A percentile compares a stretch with the other conserved stretches of the same genome.
Evolutionary conservation across 2,329 filamentous ascomycete genomes (phyloP).

Genomic region (Colletotrichum sp.): DNA sequence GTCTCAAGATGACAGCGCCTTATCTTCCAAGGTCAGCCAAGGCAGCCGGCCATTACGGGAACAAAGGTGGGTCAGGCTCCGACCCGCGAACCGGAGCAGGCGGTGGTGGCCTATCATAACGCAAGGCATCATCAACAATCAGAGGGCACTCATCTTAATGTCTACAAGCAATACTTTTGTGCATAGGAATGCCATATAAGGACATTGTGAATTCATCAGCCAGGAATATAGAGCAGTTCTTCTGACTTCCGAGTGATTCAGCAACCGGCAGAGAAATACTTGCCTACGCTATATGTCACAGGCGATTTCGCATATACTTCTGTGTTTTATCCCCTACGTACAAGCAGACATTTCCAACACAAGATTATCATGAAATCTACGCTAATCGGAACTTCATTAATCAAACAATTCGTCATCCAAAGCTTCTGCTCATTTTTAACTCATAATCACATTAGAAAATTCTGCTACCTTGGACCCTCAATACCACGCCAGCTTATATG

Average conservation of each 20-base stretch:
- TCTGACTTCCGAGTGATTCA: background rate
- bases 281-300: background rate
- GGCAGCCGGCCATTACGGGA: background rate
- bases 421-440: background rate
- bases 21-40: background rate
- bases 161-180: background rate
- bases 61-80: background rate
- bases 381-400: too few species aligned
- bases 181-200: background rate
- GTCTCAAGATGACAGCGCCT: background rate
- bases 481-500: background rate
- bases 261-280: background rate
- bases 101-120: background rate
- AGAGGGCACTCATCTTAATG: background rate
- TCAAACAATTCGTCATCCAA: background rate
- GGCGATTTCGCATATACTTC: background rate
- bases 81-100: background rate
- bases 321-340: background rate
- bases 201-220: background rate
- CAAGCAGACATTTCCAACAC: background rate
- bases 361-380: too few species aligned
- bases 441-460: background rate
- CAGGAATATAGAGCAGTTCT: background rate
- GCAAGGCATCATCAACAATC: background rate
- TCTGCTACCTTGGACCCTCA: background rate